Percentiles rank a stretch among this genome's conserved stretches.
These are phyloP conservation scores for Luvunga scandens DNA, from an alignment of 345 rosid genomes.

Conservation along the genomic window DNA sequence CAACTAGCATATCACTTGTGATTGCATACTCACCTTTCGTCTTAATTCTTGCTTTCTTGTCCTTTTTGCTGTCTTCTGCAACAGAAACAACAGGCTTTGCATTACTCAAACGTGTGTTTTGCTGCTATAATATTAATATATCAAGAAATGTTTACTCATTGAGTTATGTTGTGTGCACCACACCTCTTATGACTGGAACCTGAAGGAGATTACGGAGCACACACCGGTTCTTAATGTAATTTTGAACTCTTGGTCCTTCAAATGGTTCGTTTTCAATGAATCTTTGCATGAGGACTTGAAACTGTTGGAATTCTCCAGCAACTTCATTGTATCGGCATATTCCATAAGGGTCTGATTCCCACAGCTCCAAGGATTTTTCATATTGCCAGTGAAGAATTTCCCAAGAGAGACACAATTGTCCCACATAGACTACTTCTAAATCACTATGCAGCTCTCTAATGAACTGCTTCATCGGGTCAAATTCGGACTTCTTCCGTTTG, in stretches of 20 bases:
- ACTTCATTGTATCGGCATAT: constrained; percentile 68
- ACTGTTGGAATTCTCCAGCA: constrained; percentile 86
- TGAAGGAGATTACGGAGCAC: constrained; percentile 78
- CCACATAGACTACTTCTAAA: constrained; percentile 84
- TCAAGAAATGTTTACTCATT: constrained; percentile 10
- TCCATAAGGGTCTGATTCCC: constrained; percentile 66
- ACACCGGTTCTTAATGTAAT: constrained; percentile 70
- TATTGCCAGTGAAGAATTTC: constrained; percentile 97
- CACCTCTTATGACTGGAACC: constrained; percentile 88
- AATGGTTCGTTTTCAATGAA: constrained; percentile 83
- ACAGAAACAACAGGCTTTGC: not conserved
- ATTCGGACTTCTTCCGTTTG: constrained; percentile 43
- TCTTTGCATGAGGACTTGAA: constrained; percentile 83
- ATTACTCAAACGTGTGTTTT: constrained; percentile 3
- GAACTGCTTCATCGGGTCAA: constrained; percentile 59
- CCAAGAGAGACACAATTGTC: constrained; percentile 97
- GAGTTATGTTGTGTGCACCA: not conserved
- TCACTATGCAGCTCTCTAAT: constrained; percentile 61
- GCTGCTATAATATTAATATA: constrained; percentile 8
- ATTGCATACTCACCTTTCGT: constrained; percentile 38
- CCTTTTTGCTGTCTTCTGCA: constrained; percentile 70
- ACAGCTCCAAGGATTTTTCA: constrained; percentile 63
- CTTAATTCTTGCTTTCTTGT: constrained; percentile 44
- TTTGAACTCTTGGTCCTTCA: constrained; percentile 77
- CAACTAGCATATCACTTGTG: constrained; percentile 64